These are phyloP conservation scores for Plasmodium blacklocki DNA, from an alignment of 169 alveolate species.

Conservation along the genomic window DNA sequence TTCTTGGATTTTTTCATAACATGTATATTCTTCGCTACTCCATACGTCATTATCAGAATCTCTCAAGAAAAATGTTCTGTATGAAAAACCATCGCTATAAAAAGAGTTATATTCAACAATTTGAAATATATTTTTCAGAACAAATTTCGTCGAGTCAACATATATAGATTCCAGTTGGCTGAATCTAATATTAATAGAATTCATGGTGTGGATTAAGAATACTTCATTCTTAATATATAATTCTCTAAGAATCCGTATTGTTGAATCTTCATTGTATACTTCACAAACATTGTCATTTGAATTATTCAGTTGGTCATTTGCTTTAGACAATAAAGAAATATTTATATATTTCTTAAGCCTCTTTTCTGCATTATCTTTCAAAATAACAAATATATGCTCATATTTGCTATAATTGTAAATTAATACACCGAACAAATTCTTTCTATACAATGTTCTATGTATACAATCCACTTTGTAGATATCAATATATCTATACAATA, in stretches of 20 bases:
- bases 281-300: not conserved
- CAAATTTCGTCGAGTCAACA: constrained; percentile 13
- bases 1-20: not conserved
- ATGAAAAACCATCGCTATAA: constrained; percentile 27
- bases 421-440: constrained; percentile 25
- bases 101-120: constrained; percentile 33
- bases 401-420: constrained; percentile 26
- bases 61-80: constrained; percentile 7
- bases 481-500: constrained; percentile 6
- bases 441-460: constrained; percentile 13
- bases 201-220: constrained; percentile 39
- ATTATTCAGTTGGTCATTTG: not conserved
- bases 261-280: constrained; percentile 22
- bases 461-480: constrained; percentile 11
- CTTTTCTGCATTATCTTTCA: constrained; percentile 1
- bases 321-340: not conserved
- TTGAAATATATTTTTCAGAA: constrained; percentile 14
- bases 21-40: not conserved
- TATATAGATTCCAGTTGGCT: constrained; percentile 19
- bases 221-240: constrained; percentile 44
- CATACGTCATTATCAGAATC: not conserved
- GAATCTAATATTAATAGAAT: constrained; percentile 29
- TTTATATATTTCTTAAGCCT: not conserved
- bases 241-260: constrained; percentile 46
- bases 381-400: constrained; percentile 40